Percentiles rank a stretch among this genome's conserved stretches.
Evolutionary conservation across 2,329 filamentous ascomycete genomes (phyloP).

Genomic region (Fusarium lyarnte): DNA sequence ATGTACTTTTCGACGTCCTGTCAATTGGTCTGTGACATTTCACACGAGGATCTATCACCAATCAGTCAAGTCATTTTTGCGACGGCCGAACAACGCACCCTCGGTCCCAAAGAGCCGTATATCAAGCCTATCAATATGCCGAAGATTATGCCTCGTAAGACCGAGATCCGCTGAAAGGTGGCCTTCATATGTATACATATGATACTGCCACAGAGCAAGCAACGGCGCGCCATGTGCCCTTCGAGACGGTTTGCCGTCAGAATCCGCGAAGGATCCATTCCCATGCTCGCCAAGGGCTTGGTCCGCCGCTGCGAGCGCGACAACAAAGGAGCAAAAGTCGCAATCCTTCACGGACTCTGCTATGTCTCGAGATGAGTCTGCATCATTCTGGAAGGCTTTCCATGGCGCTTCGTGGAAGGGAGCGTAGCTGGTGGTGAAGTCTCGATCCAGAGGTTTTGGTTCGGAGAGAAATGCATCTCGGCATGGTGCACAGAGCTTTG

Average conservation of each 20-base stretch:
- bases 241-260: too few species aligned
- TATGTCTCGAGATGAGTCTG: too few species aligned
- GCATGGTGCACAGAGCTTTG: not conserved
- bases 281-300: not conserved
- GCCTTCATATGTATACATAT: not conserved
- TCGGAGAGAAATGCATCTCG: not conserved
- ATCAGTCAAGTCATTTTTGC: fast-evolving
- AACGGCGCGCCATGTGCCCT: not conserved
- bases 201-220: not conserved
- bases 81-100: not conserved
- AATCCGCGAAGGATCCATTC: not conserved
- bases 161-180: not conserved
- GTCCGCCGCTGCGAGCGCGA: not conserved
- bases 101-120: not conserved
- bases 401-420: constrained; percentile 2
- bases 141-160: not conserved
- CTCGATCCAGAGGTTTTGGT: fast-evolving
- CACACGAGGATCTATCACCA: not conserved
- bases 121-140: not conserved
- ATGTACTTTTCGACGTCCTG: not conserved
- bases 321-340: not conserved
- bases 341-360: not conserved
- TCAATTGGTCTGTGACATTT: not conserved
- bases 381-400: not conserved
- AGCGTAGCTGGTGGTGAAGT: not conserved